Evolutionary conservation across 306 rosid genomes (phyloP).

Genomic region (Begonia peltatifolia): DNA sequence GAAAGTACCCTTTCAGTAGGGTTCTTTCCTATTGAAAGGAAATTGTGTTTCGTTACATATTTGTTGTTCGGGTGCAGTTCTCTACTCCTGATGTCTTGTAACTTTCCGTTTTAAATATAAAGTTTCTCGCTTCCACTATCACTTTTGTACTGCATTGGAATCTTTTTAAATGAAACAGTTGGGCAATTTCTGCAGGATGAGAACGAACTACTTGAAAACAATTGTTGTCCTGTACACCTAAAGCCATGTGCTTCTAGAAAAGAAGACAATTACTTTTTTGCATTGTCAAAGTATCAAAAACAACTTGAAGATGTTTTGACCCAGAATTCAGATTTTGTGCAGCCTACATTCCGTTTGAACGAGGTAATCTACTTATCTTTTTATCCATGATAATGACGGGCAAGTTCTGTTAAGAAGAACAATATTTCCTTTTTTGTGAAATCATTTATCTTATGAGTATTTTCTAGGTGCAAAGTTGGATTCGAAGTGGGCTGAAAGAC

Average conservation of each 20-base stretch:
- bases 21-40: too few species aligned
- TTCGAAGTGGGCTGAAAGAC: slow-evolving; percentile 74
- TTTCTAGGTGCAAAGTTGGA: slow-evolving; percentile 91
- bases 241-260: slow-evolving; percentile 85
- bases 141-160: too few species aligned
- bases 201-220: slow-evolving; percentile 72
- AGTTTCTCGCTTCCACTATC: too few species aligned
- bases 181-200: slow-evolving; percentile 48
- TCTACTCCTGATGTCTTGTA: too few species aligned
- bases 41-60: too few species aligned
- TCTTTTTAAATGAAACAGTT: neutral
- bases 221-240: slow-evolving; percentile 74
- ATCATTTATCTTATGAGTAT: slow-evolving; percentile 9
- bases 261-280: slow-evolving; percentile 91
- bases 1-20: too few species aligned
- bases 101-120: too few species aligned
- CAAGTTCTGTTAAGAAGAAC: neutral
- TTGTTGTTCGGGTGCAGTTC: too few species aligned
- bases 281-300: slow-evolving; percentile 71
- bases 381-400: too few species aligned
- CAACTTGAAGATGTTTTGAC: slow-evolving; percentile 53
- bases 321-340: slow-evolving; percentile 66
- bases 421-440: neutral
- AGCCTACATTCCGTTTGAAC: slow-evolving; percentile 66
- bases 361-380: slow-evolving; percentile 32